Base-by-base conservation (phyloP, 352 stramenopile species). In the Phytophthora litchii region DNA sequence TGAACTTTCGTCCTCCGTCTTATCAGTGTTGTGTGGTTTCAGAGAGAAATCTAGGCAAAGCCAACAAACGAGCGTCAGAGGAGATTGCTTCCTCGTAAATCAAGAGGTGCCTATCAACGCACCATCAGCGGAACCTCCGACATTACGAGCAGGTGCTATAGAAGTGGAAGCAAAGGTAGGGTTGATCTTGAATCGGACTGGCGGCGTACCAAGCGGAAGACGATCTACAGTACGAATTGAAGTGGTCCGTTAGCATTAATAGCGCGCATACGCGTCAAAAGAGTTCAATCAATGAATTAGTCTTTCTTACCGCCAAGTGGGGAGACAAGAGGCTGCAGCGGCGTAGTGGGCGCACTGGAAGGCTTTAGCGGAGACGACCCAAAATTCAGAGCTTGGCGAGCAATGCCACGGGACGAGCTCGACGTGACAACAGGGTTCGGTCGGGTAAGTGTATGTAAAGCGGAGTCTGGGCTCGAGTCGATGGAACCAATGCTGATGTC, bases 361-460 rank as follows among this genome's bases (percentile, higher is more conserved):
- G 60, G 35, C 21, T 57, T 64, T 7, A 36, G 44, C 12, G 74
- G 66, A 3, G 76, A 78, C 9, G 62, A 60, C 6, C 70, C 74
- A 50, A 87, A 88, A 52, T 86, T 60, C 16, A 87, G 43, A 1
- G 71, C 40, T 73, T 88, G 80, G 12, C 64, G 66, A 29, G 71
- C 72, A 20, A 74, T 70, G 34, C 72, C 67, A 40, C 46, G 48
- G 8, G 64, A 53, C 4, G 47, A 31, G 16, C 52, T 57, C 3
- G 55, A 52, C 1, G 64, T 47, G 19, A 64, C 63, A 4, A 67
- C 34, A 8, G 74, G 61, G 17, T 80, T 82, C 19, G 76, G 74
- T 25, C 70, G 74, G n/a, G 70, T 76, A 11, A 83, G 54, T 8
- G 60, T 37, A 25, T 67, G 56, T 27, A 76, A 59, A 13, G 42